Evolutionary conservation across 257 asterid genomes (phyloP), one percentile per base, ranked within the genome.

Genomic region (Coffea eugenioides): DNA sequence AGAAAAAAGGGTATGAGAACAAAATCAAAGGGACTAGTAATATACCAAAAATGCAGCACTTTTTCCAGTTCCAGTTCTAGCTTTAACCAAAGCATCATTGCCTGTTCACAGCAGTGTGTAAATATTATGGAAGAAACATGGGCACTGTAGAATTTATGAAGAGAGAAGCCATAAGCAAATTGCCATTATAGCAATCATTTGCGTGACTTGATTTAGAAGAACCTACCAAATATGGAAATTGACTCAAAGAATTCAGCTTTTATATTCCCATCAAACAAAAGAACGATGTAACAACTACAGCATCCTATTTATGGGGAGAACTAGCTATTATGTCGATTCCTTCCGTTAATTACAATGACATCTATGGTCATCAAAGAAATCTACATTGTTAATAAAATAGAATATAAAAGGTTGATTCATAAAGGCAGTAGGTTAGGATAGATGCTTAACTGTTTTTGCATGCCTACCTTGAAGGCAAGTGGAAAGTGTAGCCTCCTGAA

Each of bases 11-110:
- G 21, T 27, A 71, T 48, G 73, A 49, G 69, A 74, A 71, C 18
- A 75, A 10, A 16, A 75, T 71, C 46, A 65, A 62, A 66, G 82
- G 79, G 80, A 67, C 39, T 65, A 57, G 69, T 66, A 75, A 69
- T 73, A 77, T 94, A 94, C 99, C 99, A 96, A 83, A 88, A 93
- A 94, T 6, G 99, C 97, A 80, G 90, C 82, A 86, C 93, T 94
- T 90, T 96, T 96, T 82, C 99, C 98, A 0, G 96, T 92, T 73
- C 99, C 99, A 73, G 99, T 90, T 90, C 91, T 88, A 73, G 98
- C 93, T 88, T 96, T 94, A 78, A 96, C 98, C 75, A 94, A 84
- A 84, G 92, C 96, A 89, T 96, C 99, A 56, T 81, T 88, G 76
- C 98, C 98, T 95, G 92, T 56, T 48, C 16, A 9, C 52, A 76